These are phyloP conservation scores for Coprinopsis marcescibilis DNA, from an alignment of 768 basidiomycete genomes.

Conservation along the genomic window DNA sequence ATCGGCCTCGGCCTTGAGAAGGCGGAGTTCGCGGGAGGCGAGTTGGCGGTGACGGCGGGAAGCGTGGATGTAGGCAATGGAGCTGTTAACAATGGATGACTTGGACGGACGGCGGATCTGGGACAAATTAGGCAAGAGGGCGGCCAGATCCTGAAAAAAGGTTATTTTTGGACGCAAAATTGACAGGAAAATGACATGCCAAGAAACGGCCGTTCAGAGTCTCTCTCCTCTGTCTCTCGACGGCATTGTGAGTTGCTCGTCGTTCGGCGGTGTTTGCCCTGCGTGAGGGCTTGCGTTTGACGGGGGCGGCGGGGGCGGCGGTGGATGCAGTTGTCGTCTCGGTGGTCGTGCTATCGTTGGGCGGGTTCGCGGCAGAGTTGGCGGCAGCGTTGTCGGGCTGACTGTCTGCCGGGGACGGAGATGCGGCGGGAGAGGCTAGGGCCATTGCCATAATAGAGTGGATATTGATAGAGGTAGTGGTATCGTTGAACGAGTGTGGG, in stretches of 20 bases:
- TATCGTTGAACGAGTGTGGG: constrained; percentile 5
- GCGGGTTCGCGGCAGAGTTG: constrained; percentile 13
- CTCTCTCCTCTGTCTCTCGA: constrained; percentile 90
- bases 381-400: constrained; percentile 11
- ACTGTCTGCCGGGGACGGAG: constrained; percentile 30
- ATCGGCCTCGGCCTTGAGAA: constrained; percentile 76
- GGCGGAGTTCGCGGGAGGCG: constrained; percentile 76
- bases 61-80: constrained; percentile 82
- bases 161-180: constrained; percentile 1
- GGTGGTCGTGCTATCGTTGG: constrained; percentile 8
- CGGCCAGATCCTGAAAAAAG: constrained; percentile 71
- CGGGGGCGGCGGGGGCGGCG: constrained; percentile 27
- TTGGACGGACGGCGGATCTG: constrained; percentile 93
- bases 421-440: constrained; percentile 40
- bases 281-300: constrained; percentile 77
- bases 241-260: constrained; percentile 94
- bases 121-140: constrained; percentile 84
- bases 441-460: constrained; percentile 32
- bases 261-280: constrained; percentile 96
- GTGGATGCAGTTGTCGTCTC: constrained; percentile 12
- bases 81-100: constrained; percentile 93
- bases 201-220: constrained; percentile 91
- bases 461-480: constrained; percentile 13
- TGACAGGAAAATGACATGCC: constrained; percentile 44
- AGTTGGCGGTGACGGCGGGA: constrained; percentile 77